Percentiles rank a stretch among this genome's conserved stretches.
These are phyloP conservation scores for Pisolithus thermaeus DNA, from an alignment of 1,284 basidiomycete genomes.

Conservation along the genomic window DNA sequence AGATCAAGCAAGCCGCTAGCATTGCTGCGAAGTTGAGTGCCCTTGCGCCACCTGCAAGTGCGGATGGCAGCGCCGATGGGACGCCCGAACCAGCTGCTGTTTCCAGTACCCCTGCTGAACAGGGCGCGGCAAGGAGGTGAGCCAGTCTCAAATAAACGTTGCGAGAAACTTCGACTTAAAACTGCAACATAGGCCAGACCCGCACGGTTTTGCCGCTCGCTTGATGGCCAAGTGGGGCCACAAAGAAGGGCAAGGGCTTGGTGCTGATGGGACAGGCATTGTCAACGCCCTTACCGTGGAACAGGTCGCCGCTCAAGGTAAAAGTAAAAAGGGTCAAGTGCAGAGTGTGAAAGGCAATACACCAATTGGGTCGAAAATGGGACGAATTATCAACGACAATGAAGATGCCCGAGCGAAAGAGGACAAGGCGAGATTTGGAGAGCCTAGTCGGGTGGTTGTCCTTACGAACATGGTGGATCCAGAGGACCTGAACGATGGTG, in stretches of 20 bases:
- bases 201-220: conserved; percentile 69
- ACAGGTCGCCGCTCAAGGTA: conserved; percentile 38
- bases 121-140: background rate
- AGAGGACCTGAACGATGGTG: conserved; percentile 81
- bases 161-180: too few relatives aligned
- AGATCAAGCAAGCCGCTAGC: conserved; percentile 71
- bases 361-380: conserved; percentile 58
- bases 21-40: conserved; percentile 71
- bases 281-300: conserved; percentile 83
- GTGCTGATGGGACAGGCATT: conserved; percentile 78
- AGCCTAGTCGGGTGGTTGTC: conserved; percentile 83
- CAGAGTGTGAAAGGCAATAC: conserved; percentile 26
- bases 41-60: conserved; percentile 37
- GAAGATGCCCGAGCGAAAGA: conserved; percentile 70
- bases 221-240: conserved; percentile 94
- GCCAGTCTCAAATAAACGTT: background rate
- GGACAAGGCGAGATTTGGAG: conserved; percentile 75
- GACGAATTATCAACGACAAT: conserved; percentile 83
- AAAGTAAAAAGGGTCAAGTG: conserved; percentile 27
- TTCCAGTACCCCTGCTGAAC: background rate
- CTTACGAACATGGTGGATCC: conserved; percentile 82
- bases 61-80: conserved; percentile 3
- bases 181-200: conserved; percentile 46
- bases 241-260: conserved; percentile 87
- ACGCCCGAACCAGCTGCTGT: background rate